Conservation (phyloP, 176 grass and related monocot species). For the Puya raimondii region DNA sequence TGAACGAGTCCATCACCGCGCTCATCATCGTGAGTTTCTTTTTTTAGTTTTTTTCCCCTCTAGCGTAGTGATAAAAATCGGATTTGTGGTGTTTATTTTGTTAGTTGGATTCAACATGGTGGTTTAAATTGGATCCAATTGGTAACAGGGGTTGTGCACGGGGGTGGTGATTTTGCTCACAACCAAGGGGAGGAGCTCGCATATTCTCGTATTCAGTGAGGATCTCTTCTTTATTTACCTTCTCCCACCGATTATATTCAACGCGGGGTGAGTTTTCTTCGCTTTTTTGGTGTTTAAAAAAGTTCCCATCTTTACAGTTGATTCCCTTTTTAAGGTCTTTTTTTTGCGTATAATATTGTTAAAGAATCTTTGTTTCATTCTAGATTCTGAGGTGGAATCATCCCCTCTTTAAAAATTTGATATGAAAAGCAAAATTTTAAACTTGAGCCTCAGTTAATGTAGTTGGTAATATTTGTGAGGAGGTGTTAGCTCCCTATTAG, state of each 20-base stretch:
- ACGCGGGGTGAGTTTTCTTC: slow-evolving; percentile 61
- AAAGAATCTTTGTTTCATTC: too few species aligned
- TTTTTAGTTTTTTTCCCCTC: neutral
- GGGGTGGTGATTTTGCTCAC: slow-evolving; percentile 81
- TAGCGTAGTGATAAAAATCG: neutral
- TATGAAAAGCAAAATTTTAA: neutral
- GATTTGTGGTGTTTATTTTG: neutral
- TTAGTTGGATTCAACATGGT: neutral
- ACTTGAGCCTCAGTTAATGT: neutral
- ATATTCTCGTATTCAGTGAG: slow-evolving; percentile 93
- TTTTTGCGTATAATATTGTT: neutral
- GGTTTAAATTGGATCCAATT: neutral
- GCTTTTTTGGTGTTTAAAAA: too few species aligned
- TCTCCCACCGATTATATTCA: slow-evolving; percentile 96
- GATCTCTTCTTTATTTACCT: slow-evolving; percentile 99
- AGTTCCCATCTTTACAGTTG: neutral
- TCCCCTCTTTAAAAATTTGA: too few species aligned
- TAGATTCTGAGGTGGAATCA: too few species aligned
- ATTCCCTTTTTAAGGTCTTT: neutral
- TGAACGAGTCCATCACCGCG: slow-evolving; percentile 93
- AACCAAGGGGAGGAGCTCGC: slow-evolving; percentile 85
- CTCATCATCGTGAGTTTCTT: slow-evolving; percentile 55
- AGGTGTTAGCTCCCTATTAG: too few species aligned
- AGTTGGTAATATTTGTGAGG: neutral
- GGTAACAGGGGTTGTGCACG: slow-evolving; percentile 68